These are phyloP conservation scores for Tolypocladium ovalisporum DNA, from an alignment of 2,329 filamentous ascomycete species.

Conservation along the genomic window DNA sequence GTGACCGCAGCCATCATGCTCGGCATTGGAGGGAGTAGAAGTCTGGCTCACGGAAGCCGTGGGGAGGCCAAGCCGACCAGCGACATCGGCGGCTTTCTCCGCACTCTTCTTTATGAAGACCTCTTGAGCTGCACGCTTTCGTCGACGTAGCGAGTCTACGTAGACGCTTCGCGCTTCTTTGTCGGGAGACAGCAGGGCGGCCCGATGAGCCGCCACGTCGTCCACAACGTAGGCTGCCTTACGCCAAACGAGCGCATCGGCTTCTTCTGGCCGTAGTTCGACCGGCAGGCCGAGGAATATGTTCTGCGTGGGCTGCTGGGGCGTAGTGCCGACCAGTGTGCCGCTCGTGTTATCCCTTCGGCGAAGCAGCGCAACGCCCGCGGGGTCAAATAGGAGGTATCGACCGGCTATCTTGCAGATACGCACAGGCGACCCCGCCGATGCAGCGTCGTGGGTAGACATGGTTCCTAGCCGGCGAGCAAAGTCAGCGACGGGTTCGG, in stretches of 20 bases:
- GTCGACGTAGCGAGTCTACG: conserved; percentile 41
- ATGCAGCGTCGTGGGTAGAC: neutral
- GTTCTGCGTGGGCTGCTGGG: conserved; percentile 90
- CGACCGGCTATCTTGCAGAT: conserved; percentile 72
- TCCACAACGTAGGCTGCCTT: conserved; percentile 71
- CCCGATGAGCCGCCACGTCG: conserved; percentile 60
- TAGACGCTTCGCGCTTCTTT: conserved; percentile 50
- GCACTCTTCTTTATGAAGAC: conserved; percentile 27
- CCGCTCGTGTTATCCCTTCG: conserved; percentile 76
- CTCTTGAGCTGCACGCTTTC: conserved; percentile 30
- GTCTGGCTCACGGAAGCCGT: neutral
- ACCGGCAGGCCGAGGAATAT: conserved; percentile 83
- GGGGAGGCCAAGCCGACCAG: conserved; percentile 7
- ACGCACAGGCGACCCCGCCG: conserved; percentile 42
- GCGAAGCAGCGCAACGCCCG: conserved; percentile 67
- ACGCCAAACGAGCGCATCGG: conserved; percentile 65
- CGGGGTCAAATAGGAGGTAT: conserved; percentile 83
- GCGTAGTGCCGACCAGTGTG: conserved; percentile 75
- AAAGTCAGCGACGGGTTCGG: neutral
- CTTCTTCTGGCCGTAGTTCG: conserved; percentile 87
- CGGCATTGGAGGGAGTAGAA: neutral
- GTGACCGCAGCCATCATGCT: neutral
- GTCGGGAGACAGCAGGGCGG: conserved; percentile 48
- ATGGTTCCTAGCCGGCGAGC: neutral
- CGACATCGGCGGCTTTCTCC: conserved; percentile 19